Evolutionary conservation across 2,329 filamentous ascomycete species (phyloP).

Genomic region (Periconia sp.): DNA sequence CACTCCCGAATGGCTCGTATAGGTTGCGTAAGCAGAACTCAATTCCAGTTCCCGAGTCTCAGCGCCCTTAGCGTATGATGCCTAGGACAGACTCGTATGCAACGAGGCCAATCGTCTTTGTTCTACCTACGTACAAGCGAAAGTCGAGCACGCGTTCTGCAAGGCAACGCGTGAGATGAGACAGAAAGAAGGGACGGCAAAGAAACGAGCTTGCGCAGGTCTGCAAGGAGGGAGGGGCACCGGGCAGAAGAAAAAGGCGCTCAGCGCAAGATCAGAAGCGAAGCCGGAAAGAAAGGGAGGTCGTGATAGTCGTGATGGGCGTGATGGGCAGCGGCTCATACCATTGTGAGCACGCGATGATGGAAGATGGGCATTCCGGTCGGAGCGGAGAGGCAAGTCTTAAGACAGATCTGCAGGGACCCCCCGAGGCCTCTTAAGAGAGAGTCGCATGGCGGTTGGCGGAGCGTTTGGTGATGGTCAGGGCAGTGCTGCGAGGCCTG

Average conservation of each 20-base stretch:
- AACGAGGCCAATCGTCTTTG: constrained; percentile 20
- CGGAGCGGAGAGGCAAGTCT: constrained; percentile 21
- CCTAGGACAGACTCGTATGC: constrained; percentile 13
- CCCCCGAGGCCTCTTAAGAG: constrained; percentile 13
- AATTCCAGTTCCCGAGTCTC: constrained; percentile 1
- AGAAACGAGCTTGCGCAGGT: constrained; percentile 26
- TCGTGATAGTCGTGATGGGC: constrained; percentile 28
- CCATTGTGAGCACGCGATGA: constrained; percentile 19
- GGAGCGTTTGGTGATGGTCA: constrained; percentile 14
- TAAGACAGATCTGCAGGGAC: constrained; percentile 31
- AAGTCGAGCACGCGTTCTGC: constrained; percentile 23
- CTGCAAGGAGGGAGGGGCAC: constrained; percentile 37
- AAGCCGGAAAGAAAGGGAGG: constrained; percentile 17
- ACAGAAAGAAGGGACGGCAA: constrained; percentile 25
- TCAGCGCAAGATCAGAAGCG: constrained; percentile 29
- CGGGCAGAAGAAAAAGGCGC: constrained; percentile 25
- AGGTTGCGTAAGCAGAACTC: background rate
- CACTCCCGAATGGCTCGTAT: background rate
- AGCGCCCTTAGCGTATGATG: constrained; percentile 2
- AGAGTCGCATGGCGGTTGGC: constrained; percentile 22
- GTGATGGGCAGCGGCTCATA: constrained; percentile 36
- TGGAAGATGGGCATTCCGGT: constrained; percentile 6
- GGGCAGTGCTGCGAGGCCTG: constrained; percentile 10
- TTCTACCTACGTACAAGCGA: constrained; percentile 11
- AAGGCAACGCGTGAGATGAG: constrained; percentile 33